These are phyloP conservation scores for Starmerella sirachaensis DNA, from an alignment of 805 yeast species.

Conservation along the genomic window DNA sequence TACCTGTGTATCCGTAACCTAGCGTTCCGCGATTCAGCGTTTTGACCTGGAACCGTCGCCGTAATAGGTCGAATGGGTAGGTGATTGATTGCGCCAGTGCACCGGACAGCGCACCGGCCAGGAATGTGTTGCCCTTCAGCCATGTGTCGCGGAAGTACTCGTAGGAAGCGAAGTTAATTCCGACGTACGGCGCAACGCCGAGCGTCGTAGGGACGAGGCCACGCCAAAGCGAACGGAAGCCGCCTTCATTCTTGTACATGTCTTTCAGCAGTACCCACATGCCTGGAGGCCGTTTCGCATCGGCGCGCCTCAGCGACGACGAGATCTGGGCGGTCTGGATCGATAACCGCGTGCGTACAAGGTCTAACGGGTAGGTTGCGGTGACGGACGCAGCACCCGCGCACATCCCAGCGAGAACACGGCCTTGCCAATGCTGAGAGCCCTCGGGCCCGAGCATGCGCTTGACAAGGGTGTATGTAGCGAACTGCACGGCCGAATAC, in stretches of 20 bases:
- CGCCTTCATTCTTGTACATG: slow-evolving; percentile 72
- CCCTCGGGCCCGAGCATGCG: slow-evolving; percentile 34
- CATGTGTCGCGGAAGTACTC: slow-evolving; percentile 57
- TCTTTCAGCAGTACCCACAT: slow-evolving; percentile 43
- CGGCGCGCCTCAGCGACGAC: slow-evolving; percentile 14
- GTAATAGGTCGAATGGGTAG: slow-evolving; percentile 79
- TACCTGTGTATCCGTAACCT: slow-evolving; percentile 74
- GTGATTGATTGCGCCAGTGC: slow-evolving; percentile 82
- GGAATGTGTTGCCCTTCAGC: slow-evolving; percentile 38
- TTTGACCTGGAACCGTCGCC: slow-evolving; percentile 85
- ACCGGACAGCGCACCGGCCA: slow-evolving; percentile 77
- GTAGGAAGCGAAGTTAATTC: slow-evolving; percentile 80
- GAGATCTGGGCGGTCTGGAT: slow-evolving; percentile 67
- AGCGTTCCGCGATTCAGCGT: slow-evolving; percentile 52
- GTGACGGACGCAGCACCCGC: slow-evolving; percentile 74
- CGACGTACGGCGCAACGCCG: slow-evolving; percentile 95
- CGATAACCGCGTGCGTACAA: slow-evolving; percentile 78
- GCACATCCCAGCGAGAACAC: slow-evolving; percentile 56
- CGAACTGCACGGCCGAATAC: slow-evolving; percentile 86
- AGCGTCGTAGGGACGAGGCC: slow-evolving; percentile 84
- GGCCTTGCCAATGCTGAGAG: slow-evolving; percentile 20
- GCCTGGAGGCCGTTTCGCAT: slow-evolving; percentile 49
- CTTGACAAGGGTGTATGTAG: slow-evolving; percentile 54
- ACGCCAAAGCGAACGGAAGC: slow-evolving; percentile 60
- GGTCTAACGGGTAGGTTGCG: slow-evolving; percentile 83